Conservation (phyloP, 805 yeast genomes). For the Pichia phayaonensis region DNA sequence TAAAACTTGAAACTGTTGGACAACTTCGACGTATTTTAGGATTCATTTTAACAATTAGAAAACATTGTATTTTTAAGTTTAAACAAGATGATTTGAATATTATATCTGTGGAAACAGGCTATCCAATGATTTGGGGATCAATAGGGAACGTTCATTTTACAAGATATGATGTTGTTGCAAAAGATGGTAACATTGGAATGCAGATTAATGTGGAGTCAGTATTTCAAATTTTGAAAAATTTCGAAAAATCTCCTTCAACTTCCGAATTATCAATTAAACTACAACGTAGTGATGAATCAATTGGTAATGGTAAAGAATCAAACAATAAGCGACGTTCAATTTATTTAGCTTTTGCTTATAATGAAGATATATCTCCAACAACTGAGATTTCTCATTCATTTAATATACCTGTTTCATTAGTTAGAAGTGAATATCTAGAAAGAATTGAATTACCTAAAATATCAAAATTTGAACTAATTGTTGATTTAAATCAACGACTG, state of each 20-base stretch:
- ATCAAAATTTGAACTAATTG: slow-evolving; percentile 44
- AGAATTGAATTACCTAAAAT: slow-evolving; percentile 57
- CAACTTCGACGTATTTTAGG: slow-evolving; percentile 20
- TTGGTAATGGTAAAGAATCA: slow-evolving; percentile 20
- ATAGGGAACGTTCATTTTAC: slow-evolving; percentile 40
- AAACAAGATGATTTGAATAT: slow-evolving; percentile 41
- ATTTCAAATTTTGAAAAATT: slow-evolving; percentile 48
- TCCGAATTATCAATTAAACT: slow-evolving; percentile 42
- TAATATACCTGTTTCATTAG: slow-evolving; percentile 61
- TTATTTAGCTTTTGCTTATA: slow-evolving; percentile 47
- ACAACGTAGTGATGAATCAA: slow-evolving; percentile 19
- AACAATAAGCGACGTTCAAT: slow-evolving; percentile 31
- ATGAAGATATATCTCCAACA: slow-evolving; percentile 34
- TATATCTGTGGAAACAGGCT: slow-evolving; percentile 44
- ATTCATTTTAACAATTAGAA: slow-evolving; percentile 36
- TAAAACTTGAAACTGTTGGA: slow-evolving; percentile 17
- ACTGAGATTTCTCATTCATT: slow-evolving; percentile 55
- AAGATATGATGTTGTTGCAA: slow-evolving; percentile 42
- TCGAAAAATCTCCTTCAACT: slow-evolving; percentile 44
- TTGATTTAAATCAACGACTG: slow-evolving; percentile 46
- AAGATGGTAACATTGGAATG: slow-evolving; percentile 46
- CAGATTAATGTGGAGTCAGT: slow-evolving; percentile 59
- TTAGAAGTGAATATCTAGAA: slow-evolving; percentile 47
- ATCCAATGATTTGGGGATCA: slow-evolving; percentile 67
- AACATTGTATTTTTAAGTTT: slow-evolving; percentile 50